Evolutionary conservation across 1,284 basidiomycete genomes (phyloP), one percentile per base, ranked within the genome.

Genomic region (Singerocomus inundabilis): DNA sequence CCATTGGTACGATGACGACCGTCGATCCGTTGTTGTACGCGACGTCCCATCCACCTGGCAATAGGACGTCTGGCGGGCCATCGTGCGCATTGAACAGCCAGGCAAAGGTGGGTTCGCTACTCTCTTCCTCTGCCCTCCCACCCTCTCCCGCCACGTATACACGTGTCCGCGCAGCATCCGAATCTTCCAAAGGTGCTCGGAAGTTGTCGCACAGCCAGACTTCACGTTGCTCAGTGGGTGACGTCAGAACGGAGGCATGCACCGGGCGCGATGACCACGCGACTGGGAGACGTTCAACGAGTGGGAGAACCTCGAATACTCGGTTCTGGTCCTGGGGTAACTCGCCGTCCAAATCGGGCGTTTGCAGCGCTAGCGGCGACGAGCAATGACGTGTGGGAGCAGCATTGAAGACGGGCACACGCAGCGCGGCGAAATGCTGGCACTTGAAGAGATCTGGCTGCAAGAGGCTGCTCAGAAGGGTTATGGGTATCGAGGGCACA

Each of bases 201-300:
- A 16, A 9, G 29, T 3, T 12, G 30, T 28, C n/a, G 6, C 40
- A 32, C 30, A 11, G 40, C 40, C 45, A 16, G n/a, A 11, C 45
- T 8, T 28, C 34, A 29, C 18, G 13, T 31, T 29, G 44, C 41
- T 46, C 30, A 15, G 10, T 5, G 13, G 16, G n/a, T 24, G 44
- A 28, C 37, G 24, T 37, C 38, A 37, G 13, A 13, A 42, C 13
- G 26, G n/a, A 6, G 34, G 34, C 39, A 43, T 54, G 52, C 25
- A 30, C 16, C 35, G 29, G 36, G 18, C 40, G 35, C 18, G 44
- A 47, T 13, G 34, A 21, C 39, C 49, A 44, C 24, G 41, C 43
- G 29, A 49, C 36, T 41, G 12, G 30, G 42, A 16, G 25, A 10
- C 30, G 24, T 15, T 25, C n/a, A n/a, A n/a, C 35, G 21, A 37